Conservation (phyloP, 176 grass and related monocot genomes). For the Aegilops longissima region DNA sequence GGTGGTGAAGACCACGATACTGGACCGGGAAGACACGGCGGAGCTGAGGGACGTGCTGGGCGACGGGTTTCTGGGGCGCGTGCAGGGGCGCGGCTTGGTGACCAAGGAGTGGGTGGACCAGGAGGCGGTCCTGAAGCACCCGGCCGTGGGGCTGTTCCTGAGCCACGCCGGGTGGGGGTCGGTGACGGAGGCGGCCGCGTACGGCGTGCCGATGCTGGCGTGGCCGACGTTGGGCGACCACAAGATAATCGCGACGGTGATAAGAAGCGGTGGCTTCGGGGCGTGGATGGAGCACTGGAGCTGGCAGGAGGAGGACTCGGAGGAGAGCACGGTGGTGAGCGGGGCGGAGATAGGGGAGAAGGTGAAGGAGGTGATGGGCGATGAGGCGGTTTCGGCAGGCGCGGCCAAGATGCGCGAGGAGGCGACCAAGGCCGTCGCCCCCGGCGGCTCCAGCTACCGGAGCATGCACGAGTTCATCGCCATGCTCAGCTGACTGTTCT, state of each 20-base stretch:
- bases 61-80: conserved; percentile 35
- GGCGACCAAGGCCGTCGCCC: conserved; percentile 27
- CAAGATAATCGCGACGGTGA: conserved; percentile 36
- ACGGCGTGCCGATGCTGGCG: conserved; percentile 55
- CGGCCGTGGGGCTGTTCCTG: conserved; percentile 51
- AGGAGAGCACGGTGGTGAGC: conserved; percentile 24
- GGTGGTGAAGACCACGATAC: conserved; percentile 52
- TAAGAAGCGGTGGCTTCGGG: conserved; percentile 36
- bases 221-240: conserved; percentile 61
- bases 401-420: background rate
- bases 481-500: background rate
- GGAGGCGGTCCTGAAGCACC: conserved; percentile 54
- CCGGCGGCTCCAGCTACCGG: background rate
- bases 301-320: conserved; percentile 37
- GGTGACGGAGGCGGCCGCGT: conserved; percentile 38
- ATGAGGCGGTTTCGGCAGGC: background rate
- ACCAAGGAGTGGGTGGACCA: conserved; percentile 73
- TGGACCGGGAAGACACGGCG: conserved; percentile 44
- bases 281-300: conserved; percentile 55
- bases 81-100: conserved; percentile 46
- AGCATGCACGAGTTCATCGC: background rate
- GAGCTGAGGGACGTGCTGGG: conserved; percentile 42
- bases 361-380: conserved; percentile 54
- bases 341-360: conserved; percentile 34
- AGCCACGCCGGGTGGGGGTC: conserved; percentile 82